Base-by-base conservation (phyloP, 169 alveolate genomes). In the Perkinsus olseni region DNA sequence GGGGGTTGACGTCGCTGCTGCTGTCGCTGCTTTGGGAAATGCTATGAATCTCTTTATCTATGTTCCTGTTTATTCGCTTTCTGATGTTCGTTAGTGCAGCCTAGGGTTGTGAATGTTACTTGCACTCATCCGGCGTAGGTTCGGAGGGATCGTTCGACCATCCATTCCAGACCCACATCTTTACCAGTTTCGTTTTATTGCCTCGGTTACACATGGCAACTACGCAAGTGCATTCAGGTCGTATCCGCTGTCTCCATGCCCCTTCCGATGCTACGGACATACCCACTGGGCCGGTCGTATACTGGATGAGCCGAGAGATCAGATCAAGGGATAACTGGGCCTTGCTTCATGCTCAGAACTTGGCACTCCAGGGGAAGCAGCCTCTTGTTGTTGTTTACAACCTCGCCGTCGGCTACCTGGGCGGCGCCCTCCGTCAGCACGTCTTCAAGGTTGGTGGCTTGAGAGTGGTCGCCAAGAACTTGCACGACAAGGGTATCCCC, bases 291-390 rank as follows among this genome's bases (percentile, higher is more conserved):
- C 37, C 91, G 38, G 93, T 93, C 0, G 28, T 93, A 20, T 93
- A 92, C 91, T 48, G 50, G 17, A 38, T 91, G 91, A 93, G 92
- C 36, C 74, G 95, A 34, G 95, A 93, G 48, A 13, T 93, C 11
- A 38, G 95, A 4, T 91, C 92, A 6, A 93, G 82, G 74, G 95
- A 94, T 24, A 94, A 94, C 94, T 94, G 95, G 95, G 95, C 95
- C 0, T 51, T 94, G 74, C 62, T 92, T 31, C 36, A 92, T 31
- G 95, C 95, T 0, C 95, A 92, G 93, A 31, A 24, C 21, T 36
- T 91, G 13, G 92, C 92, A 38, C 17, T 91, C 21, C 36, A 91
- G 74, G 74, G 92, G 38, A 91, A 91, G 62, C 38, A 24, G 34
- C 62, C 92, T 8, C 36, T 91, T 1, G 13, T 37, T 6, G 92